Base-by-base conservation (phyloP, 176 grass and related monocot genomes). In the sorghum (Sorghum bicolor) region DNA sequence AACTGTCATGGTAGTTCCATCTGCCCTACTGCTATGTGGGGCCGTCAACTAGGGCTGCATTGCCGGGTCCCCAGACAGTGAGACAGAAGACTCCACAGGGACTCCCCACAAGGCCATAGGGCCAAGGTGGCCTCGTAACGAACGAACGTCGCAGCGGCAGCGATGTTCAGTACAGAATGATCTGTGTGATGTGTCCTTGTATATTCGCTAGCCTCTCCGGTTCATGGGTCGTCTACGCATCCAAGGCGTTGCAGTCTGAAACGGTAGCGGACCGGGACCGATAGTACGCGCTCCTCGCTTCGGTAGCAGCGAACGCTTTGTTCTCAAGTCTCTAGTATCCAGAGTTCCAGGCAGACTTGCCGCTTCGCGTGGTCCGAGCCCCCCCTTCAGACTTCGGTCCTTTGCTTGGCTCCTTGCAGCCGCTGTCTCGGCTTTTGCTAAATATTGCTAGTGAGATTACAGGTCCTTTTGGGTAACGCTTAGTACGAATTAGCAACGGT, bases 261-360 rank as follows among this genome's bases (percentile, higher is more conserved):
- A 65, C 11, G 12, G 29, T 75, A n/a, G 43, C 39, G 41, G 76
- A 26, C 40, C 26, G 55, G 41, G 76, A 26, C 40, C 26, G 55
- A 13, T 11, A 29, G 11, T 53, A 79, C 67, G 33, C 63, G 6
- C 28, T 30, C 55, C 48, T 80, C 76, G 77, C 67, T 80, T 80
- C 84, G 77, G 63, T 72, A 71, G 66, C 78, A 67, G 78, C 63
- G 40, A 80, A 80, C 63, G 41, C 41, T 80, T 36, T 80, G 20
- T 55, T 74, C 67, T 86, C 84, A 62, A n/a, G 57, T n/a, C 22
- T 70, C 41, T 55, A 9, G 41, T 38, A 20, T 58, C 20, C 52
- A 57, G 53, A 60, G 53, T 58, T 24, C 67, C 67, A 72, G 40
- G 67, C 66, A 50, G 67, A 22, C 15, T 48, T 16, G 45, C 45